Evolutionary conservation across 2,329 filamentous ascomycete genomes (phyloP).

Genomic region (Alternaria dauci): DNA sequence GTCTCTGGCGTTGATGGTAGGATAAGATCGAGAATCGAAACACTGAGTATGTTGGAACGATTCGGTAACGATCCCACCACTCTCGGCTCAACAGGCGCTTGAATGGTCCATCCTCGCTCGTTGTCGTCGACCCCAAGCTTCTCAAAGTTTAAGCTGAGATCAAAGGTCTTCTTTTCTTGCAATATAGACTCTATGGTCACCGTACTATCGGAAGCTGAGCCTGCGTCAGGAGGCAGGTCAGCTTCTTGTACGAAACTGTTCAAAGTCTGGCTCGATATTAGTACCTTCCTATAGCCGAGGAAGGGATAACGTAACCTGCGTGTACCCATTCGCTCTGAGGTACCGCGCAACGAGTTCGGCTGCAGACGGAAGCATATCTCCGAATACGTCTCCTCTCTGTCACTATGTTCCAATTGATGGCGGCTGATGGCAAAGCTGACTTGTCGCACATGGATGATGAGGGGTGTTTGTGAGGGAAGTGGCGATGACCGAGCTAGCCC

Average conservation of each 20-base stretch:
- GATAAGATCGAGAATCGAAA: conserved; percentile 54
- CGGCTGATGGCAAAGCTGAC: not conserved
- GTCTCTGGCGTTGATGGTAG: conserved; percentile 19
- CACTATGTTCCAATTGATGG: not conserved
- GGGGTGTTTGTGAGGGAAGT: not conserved
- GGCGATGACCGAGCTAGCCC: conserved; percentile 7
- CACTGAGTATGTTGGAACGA: conserved; percentile 62
- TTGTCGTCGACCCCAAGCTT: conserved; percentile 59
- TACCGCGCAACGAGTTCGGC: conserved; percentile 55
- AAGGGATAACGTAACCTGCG: conserved; percentile 44
- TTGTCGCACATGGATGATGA: not conserved
- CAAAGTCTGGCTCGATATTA: conserved; percentile 58
- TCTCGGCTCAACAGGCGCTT: conserved; percentile 58
- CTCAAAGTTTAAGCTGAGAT: conserved; percentile 64
- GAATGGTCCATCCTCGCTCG: conserved; percentile 54
- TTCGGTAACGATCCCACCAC: conserved; percentile 56
- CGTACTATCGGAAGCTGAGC: conserved; percentile 51
- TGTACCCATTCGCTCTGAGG: conserved; percentile 52
- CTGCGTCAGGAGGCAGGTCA: conserved; percentile 61
- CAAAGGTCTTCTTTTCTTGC: conserved; percentile 67
- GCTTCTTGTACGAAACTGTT: conserved; percentile 66
- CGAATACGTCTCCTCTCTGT: no score
- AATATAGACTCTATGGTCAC: conserved; percentile 68
- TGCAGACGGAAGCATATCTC: conserved; percentile 48
- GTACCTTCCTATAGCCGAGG: not conserved